A percentile compares a stretch with the other conserved stretches of the same genome.
phyloP scores from a whole-genome alignment of 768 basidiomycete species.

The Xerocomellus amylosporus region DNA sequence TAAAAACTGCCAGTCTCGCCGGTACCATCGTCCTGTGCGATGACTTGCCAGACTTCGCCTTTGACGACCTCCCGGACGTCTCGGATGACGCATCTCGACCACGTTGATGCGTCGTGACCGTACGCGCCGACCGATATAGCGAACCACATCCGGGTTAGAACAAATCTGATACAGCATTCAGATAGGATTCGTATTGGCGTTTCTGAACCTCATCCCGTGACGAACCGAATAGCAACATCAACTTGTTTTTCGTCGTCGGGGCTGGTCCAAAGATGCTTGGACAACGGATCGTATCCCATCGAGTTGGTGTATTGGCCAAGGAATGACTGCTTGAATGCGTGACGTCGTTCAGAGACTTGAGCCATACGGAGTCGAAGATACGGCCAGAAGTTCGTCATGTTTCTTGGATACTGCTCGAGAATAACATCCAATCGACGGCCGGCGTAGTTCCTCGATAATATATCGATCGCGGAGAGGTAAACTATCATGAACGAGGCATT shows the following conservation, averaged over 20 bases:
- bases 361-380: constrained; percentile 53
- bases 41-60: constrained; percentile 61
- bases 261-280: constrained; percentile 52
- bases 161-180: constrained; percentile 44
- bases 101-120: constrained; percentile 29
- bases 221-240: constrained; percentile 54
- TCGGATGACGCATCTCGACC: constrained; percentile 40
- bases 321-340: constrained; percentile 49
- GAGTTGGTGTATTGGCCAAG: constrained; percentile 37
- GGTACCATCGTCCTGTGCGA: constrained; percentile 22
- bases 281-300: constrained; percentile 36
- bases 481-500: constrained; percentile 37
- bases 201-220: constrained; percentile 1
- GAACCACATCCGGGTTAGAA: constrained; percentile 64
- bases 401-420: constrained; percentile 37
- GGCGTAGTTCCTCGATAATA: constrained; percentile 44
- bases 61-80: constrained; percentile 52
- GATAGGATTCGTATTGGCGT: not conserved
- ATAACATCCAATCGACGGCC: constrained; percentile 48
- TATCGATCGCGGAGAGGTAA: constrained; percentile 57
- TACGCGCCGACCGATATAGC: constrained; percentile 49
- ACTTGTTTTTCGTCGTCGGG: constrained; percentile 59
- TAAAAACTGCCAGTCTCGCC: constrained; percentile 40
- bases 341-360: constrained; percentile 40
- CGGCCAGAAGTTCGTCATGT: constrained; percentile 69